Evolutionary conservation across 139 green algal genomes (phyloP), one percentile per base, ranked within the genome.

Genomic region (Auxenochlorella protothecoides): DNA sequence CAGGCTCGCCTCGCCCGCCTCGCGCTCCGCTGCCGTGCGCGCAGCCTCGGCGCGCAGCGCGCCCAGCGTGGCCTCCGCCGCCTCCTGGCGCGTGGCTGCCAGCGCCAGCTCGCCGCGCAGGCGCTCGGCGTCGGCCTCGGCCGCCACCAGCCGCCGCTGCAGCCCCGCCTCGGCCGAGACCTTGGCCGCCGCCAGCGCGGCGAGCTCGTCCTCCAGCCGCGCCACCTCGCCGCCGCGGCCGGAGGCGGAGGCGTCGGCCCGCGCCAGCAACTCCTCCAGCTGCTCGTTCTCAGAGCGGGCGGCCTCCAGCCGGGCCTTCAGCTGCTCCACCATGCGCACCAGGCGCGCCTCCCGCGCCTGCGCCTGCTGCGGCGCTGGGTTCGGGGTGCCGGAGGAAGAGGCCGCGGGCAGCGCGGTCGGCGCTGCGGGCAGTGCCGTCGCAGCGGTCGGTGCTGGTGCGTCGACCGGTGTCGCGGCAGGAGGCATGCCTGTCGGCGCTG

Each of bases 211-310:
- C 65, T 84, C 72, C 64, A 85, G 27, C 4, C 71, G 73, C 5
- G 68, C 61, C 16, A 87, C 72, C 68, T 87, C 72, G 16, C 62
- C 63, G 63, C 57, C 52, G 61, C 69, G 60, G 70, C 79, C 72
- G 57, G 77, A 77, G 52, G 79, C 74, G 57, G 57, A 63, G 11
- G 74, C 72, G 57, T 92, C 88, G 16, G 86, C 82, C 2, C 71
- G 53, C 4, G 73, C 69, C 69, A 93, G 76, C 77, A 92, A 74
- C 27, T 92, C 87, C 75, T 93, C 88, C 13, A 93, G 78, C 76
- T 92, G 85, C 78, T 80, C 62, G 64, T 90, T 91, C 78, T 93
- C 85, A 44, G 69, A 81, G 10, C 55, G 57, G 10, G 65, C 1
- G 51, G 64, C 4, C 54, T 90, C 84, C 64, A 93, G 74, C 3